Evolutionary conservation across 139 green algal species (phyloP).

Genomic region (Micromonas pusilla): DNA sequence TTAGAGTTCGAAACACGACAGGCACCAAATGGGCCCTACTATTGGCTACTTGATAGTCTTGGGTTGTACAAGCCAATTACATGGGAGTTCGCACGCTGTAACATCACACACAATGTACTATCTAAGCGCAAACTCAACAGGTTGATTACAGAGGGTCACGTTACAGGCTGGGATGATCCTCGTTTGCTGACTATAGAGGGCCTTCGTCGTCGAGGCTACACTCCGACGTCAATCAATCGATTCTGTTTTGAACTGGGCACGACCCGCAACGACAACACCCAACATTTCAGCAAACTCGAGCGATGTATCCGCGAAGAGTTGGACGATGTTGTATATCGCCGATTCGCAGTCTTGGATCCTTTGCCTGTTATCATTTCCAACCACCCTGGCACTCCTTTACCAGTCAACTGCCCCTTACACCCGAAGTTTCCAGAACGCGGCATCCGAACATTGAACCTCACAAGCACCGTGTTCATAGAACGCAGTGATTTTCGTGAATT

Average conservation of each 20-base stretch:
- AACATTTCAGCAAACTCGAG: constrained; percentile 61
- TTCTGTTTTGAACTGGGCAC: constrained; percentile 70
- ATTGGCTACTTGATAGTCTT: constrained; percentile 85
- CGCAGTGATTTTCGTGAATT: constrained; percentile 79
- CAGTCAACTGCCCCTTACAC: constrained; percentile 16
- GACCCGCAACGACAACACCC: constrained; percentile 57
- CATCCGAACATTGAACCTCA: constrained; percentile 12
- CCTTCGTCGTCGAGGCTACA: constrained; percentile 79
- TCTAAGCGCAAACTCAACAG: constrained; percentile 94
- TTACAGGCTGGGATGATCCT: constrained; percentile 95
- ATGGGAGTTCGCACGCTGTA: constrained; percentile 94
- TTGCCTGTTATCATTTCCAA: constrained; percentile 61
- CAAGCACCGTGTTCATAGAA: constrained; percentile 87
- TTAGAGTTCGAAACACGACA: constrained; percentile 94
- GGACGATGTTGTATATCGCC: constrained; percentile 57
- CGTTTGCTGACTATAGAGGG: constrained; percentile 85
- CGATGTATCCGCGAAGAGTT: constrained; percentile 73
- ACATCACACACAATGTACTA: constrained; percentile 94
- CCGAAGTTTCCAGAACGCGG: constrained; percentile 21
- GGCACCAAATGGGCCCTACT: constrained; percentile 80
- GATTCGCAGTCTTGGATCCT: constrained; percentile 82
- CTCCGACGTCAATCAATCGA: constrained; percentile 78
- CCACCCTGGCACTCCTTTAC: constrained; percentile 28
- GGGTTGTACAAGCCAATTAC: constrained; percentile 92
- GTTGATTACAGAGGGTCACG: constrained; percentile 71